Base-by-base conservation (phyloP, 805 yeast species). In the Vanderwaltozyma verrucispora region DNA sequence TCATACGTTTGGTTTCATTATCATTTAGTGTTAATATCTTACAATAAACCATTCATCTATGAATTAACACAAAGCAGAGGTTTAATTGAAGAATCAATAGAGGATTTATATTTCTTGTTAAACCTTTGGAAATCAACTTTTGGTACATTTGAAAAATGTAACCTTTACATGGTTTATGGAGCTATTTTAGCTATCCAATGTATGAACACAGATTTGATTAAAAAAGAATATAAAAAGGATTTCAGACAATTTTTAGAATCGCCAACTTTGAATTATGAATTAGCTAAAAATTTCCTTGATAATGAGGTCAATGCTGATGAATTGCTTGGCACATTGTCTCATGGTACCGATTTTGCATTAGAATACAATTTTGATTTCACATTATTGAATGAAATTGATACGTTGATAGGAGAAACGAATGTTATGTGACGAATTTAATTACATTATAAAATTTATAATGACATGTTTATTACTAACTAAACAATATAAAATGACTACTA, bases 21-120 rank as follows among this genome's bases (percentile, higher is more conserved):
- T 49, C 75, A 74, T 46, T 64, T 75, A 26, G 63, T 72, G 9
- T 48, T 72, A n/a, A 59, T 75, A 13, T 74, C 80, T 44, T 62
- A 74, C 31, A 75, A 75, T 46, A 59, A 77, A 21, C 79, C 79
- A 5, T 74, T 74, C 45, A 64, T 73, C 6, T 46, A 41, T 26
- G 55, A 53, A 20, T 33, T 45, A 1, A 36, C 38, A 10, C 37
- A 48, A 29, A 49, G 56, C 30, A 43, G 46, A 33, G 35, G 37
- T 14, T 25, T 52, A 13, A 46, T 51, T 12, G 54, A 54, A 29
- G 46, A 47, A 5, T 48, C 47, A 20, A 51, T 51, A 12, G 51
- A 50, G 34, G 59, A 54, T 34, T 33, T 54, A 17, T 40, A 47
- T 35, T 38, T 28, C 9, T 36, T 52, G 17, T 33, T 54, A n/a